phyloP scores from a whole-genome alignment of 1,139 yeast species.

The Candida tetrigidarum region DNA sequence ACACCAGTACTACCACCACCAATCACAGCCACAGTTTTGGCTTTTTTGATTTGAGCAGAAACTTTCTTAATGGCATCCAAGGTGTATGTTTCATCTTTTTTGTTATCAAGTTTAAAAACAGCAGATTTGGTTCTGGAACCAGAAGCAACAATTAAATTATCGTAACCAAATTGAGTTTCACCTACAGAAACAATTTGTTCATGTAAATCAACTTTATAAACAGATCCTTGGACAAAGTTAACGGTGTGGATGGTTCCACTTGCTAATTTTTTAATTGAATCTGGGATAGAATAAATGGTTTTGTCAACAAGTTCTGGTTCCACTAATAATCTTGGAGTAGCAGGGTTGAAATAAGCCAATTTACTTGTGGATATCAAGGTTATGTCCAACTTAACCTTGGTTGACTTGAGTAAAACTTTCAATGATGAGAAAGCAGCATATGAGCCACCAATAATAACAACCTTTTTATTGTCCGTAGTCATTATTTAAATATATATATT shows the following conservation, averaged over 20 bases:
- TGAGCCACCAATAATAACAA: conserved; percentile 42
- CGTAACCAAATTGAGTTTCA: conserved; percentile 23
- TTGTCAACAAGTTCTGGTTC: conserved; percentile 27
- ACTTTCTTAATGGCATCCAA: conserved; percentile 21
- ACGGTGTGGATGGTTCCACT: conserved; percentile 18
- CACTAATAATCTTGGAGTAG: conserved; percentile 36
- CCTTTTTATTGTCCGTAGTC: conserved; percentile 12
- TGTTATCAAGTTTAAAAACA: conserved; percentile 30
- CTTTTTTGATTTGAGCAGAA: conserved; percentile 20
- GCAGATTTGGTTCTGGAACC: conserved; percentile 29
- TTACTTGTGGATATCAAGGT: conserved; percentile 24
- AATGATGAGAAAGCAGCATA: conserved; percentile 35
- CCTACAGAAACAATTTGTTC: conserved; percentile 14
- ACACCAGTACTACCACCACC: conserved; percentile 51
- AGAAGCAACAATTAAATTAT: conserved; percentile 36
- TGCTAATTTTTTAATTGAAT: conserved; percentile 20
- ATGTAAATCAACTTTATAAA: conserved; percentile 26
- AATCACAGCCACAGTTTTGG: conserved; percentile 33
- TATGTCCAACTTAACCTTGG: conserved; percentile 17
- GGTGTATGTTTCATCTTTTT: conserved; percentile 19
- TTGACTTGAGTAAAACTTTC: conserved; percentile 19
- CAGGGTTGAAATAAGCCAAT: conserved; percentile 24
- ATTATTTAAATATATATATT: conserved; percentile 2
- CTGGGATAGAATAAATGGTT: conserved; percentile 23
- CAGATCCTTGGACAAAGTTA: conserved; percentile 27